Base-by-base conservation (phyloP, 2,329 filamentous ascomycete species). In the Calonectria crousiana region DNA sequence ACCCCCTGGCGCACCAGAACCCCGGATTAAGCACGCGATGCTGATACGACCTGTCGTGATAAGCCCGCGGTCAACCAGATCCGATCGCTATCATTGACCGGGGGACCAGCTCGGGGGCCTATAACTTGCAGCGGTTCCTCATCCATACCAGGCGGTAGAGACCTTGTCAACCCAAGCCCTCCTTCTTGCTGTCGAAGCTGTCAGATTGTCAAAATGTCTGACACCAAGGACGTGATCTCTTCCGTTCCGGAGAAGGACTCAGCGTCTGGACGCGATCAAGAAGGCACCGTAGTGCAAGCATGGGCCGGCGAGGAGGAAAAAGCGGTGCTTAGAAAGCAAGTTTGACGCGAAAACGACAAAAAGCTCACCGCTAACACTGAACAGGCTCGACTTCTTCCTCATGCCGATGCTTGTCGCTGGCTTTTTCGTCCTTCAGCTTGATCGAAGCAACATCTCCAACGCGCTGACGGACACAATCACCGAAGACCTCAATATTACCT, bases 401-500 rank as follows among this genome's bases (percentile, higher is more conserved):
- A 84, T 89, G 49, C 87, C 86, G 0, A 80, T 89, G 0, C 83
- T 89, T 0, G 83, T 87, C 14, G 78, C 88, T 0, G 87, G 86
- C 0, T 85, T 89, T 38, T 84, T 88, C 9, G 85, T 86, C 28
- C 86, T 89, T 44, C 88, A 84, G 52, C 77, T 84, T 26, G 82
- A 84, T 49, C 78, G 82, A 30, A 81, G 79, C 34, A 84, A 84
- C 73, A 83, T 88, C 70, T 83, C 85, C 69, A 89, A 88, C n/a
- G 88, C 88, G 9, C 75, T 90, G 11, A 90, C 88, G 3, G 88
- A 89, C 49, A 86, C 84, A 16, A 86, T 90, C 65, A 84, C 86
- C 9, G 74, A 84, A 16, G 88, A 90, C 67, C 82, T 90, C 1
- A 81, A 83, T 18, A 87, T 90, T 68, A 87, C 84, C 0, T 87